Base-by-base conservation (phyloP, 768 basidiomycete species). In the Pulveroboletus ravenelii region DNA sequence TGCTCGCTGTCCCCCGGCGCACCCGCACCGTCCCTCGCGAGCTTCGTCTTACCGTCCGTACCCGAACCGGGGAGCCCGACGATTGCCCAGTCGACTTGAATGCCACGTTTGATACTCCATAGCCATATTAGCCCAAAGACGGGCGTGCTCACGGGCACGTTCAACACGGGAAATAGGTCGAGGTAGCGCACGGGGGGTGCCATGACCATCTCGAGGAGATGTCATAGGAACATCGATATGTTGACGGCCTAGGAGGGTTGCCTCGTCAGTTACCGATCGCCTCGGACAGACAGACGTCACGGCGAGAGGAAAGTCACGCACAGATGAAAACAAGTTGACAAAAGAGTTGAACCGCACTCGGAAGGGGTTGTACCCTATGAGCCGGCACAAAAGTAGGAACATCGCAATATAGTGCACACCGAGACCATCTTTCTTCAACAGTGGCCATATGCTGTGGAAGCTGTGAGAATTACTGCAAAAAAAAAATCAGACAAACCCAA, bases 101-200 rank as follows among this genome's bases (percentile, higher is more conserved):
- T 63, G 18, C 87, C 79, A 41, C 87, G 84, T 56, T 84, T 86
- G 65, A 92, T 82, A 44, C 88, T 89, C 92, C 92, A 96, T 14
- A 93, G 61, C 89, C 89, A 97, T n/a, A 80, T 75, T 27, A 90
- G 65, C 7, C 74, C 78, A 63, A 97, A 95, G 15, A 95, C 81
- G 1, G 82, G 85, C 2, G 85, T 87, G 61, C 85, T 83, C 40
- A 93, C 62, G 14, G 92, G 77, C 3, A 93, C 83, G 65, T 96
- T 97, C 35, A 93, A 72, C 1, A 94, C 91, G 0, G 87, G 72
- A 64, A 81, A 96, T 36, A 96, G 67, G 66, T 95, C 91, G 0
- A 91, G 94, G 56, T 91, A 88, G 52, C 85, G 83, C 6, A 77
- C 59, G 5, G 92, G 91, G 8, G 92, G 84, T 3, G 71, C 35